Base-by-base conservation (phyloP, 139 green algal species). In the Chlorella sp. region DNA sequence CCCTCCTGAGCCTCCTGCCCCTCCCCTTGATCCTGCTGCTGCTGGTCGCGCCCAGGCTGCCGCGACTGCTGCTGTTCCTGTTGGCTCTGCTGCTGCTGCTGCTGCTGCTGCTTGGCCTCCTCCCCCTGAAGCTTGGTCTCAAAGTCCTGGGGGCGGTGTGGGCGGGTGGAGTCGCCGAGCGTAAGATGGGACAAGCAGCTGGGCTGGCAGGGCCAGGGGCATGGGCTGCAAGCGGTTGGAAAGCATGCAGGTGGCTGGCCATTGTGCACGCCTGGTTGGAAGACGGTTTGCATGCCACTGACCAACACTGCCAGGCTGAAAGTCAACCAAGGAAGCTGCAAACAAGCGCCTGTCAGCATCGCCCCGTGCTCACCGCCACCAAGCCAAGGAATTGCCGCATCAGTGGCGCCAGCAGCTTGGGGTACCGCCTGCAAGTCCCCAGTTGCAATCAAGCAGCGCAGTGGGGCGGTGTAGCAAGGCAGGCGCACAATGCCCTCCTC, bases 371-470 rank as follows among this genome's bases (percentile, higher is more conserved):
- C 80, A 94, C 93, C 76, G 93, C 70, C 60, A 94, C 93, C 63
- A 98, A 83, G 17, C 82, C 55, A 47, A 98, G 82, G 92, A 98
- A 97, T 80, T 98, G 92, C 67, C 91, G 92, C 30, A 98, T 88
- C 38, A 98, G 87, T 11, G 90, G 91, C 62, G 94, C 88, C 44
- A 96, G 88, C 69, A 98, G 91, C 72, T 91, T 86, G 2, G 95
- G 95, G 88, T 98, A 94, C 34, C 93, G 89, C 39, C 51, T 60
- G 51, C 51, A 21, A 18, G 51, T 2, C 51, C 51, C 9, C 2
- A 21, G 21, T 3, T 18, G 51, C 18, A 21, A 15, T 21, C 12
- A 15, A 60, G 51, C 51, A 60, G 51, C 9, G 51, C 15, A 21
- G 51, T 60, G 51, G 51, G 13, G 15, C 51, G 51, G 51, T 60